A percentile compares a stretch with the other conserved stretches of the same genome.
Conservation (phyloP, 2,329 filamentous ascomycete genomes). For the Cercospora brassicicola region DNA sequence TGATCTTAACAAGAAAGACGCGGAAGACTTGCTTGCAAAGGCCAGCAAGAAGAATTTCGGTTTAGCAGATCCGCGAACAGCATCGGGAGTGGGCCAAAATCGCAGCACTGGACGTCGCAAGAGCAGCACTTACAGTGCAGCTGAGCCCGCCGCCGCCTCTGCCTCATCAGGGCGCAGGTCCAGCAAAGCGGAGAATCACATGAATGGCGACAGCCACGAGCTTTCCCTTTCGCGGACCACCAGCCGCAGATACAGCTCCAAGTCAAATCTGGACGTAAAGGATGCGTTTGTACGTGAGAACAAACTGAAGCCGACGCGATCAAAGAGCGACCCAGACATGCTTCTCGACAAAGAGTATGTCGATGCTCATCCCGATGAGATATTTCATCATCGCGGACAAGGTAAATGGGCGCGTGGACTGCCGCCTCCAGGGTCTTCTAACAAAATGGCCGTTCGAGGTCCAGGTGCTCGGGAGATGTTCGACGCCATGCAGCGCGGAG, state of each 20-base stretch:
- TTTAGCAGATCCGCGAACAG: conserved; percentile 4
- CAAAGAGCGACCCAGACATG: conserved; percentile 19
- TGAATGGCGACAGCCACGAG: conserved; percentile 24
- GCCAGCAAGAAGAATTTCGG: conserved; percentile 8
- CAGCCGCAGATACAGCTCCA: conserved; percentile 22
- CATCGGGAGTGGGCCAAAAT: neutral
- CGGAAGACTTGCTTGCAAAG: conserved; percentile 6
- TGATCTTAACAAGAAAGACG: conserved; percentile 6
- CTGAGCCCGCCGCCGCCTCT: conserved; percentile 15
- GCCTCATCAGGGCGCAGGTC: conserved; percentile 26
- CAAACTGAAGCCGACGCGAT: conserved; percentile 15
- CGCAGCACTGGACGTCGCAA: conserved; percentile 16
- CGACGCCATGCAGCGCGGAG: conserved; percentile 19
- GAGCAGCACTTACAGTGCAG: conserved; percentile 14
- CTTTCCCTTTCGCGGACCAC: conserved; percentile 19
- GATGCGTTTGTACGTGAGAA: conserved; percentile 7
- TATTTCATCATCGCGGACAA: conserved; percentile 32
- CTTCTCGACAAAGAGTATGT: conserved; percentile 31
- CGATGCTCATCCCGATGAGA: conserved; percentile 29
- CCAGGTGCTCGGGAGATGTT: conserved; percentile 23
- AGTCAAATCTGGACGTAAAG: conserved; percentile 9
- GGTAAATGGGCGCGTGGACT: conserved; percentile 31
- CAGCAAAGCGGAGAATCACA: conserved; percentile 24
- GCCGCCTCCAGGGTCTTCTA: conserved; percentile 30
- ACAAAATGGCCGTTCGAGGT: conserved; percentile 36